phyloP scores from a whole-genome alignment of 345 rosid species.

The Euphorbia pulcherrima region DNA sequence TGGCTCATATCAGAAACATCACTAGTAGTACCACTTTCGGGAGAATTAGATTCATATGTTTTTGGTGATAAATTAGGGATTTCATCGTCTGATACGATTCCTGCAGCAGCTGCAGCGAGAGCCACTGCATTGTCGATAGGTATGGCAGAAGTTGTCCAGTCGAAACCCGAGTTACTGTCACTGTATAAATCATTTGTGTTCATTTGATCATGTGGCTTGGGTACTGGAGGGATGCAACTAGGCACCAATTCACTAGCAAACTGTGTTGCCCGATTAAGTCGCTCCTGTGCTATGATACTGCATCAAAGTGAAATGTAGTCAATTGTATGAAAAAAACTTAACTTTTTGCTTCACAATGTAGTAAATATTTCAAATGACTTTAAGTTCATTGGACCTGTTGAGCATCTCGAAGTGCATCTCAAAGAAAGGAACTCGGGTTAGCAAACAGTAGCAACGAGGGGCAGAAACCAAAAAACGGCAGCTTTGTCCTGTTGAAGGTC shows the following conservation, averaged over 20 bases:
- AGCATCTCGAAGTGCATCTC: constrained; percentile 94
- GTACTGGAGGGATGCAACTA: constrained; percentile 36
- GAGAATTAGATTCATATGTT: constrained; percentile 53
- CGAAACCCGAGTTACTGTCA: constrained; percentile 34
- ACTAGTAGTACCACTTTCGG: constrained; percentile 56
- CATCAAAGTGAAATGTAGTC: constrained; percentile 38
- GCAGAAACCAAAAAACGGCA: constrained; percentile 86
- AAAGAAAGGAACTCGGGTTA: constrained; percentile 91
- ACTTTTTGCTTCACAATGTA: constrained; percentile 2
- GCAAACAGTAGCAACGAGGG: constrained; percentile 95
- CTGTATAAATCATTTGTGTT: constrained; percentile 37
- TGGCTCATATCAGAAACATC: constrained; percentile 70
- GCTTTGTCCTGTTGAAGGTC: constrained; percentile 48
- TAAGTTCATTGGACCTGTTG: constrained; percentile 84
- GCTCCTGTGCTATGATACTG: constrained; percentile 98
- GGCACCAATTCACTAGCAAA: constrained; percentile 72
- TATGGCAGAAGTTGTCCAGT: constrained; percentile 82
- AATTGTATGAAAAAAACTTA: constrained; percentile 6
- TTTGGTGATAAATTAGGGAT: constrained; percentile 43
- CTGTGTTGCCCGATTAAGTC: constrained; percentile 80
- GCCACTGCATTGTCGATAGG: constrained; percentile 68
- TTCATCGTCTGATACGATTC: constrained; percentile 57
- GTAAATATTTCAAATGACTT: constrained; percentile 17
- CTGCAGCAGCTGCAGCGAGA: constrained; percentile 82
- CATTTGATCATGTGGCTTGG: constrained; percentile 39